A percentile compares a stretch with the other conserved stretches of the same genome.
Evolutionary conservation across 2,329 filamentous ascomycete species (phyloP).

Genomic region (Stemphylium beticola): DNA sequence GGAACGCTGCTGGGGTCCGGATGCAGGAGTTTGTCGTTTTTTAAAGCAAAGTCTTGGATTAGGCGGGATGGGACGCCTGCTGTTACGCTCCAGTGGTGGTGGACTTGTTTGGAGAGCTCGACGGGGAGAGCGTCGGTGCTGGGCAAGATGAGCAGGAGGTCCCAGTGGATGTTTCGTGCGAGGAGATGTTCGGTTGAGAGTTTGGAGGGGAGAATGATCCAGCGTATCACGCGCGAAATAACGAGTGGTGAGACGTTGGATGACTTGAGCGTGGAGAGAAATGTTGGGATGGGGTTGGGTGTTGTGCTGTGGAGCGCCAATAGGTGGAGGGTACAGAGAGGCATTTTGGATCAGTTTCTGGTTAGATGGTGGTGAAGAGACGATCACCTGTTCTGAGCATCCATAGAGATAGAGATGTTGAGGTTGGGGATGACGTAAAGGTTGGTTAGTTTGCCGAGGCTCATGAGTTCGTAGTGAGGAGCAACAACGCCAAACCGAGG

Average conservation of each 20-base stretch:
- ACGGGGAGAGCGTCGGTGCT: slow-evolving; percentile 33
- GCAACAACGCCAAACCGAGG: not conserved
- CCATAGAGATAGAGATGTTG: not conserved
- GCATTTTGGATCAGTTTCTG: slow-evolving; percentile 48
- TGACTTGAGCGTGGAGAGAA: slow-evolving; percentile 49
- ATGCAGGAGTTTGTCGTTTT: slow-evolving; percentile 50
- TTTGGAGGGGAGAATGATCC: slow-evolving; percentile 57
- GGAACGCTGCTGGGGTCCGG: slow-evolving; percentile 46
- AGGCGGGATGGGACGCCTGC: slow-evolving; percentile 55
- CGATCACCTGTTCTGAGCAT: not conserved
- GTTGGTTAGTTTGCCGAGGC: slow-evolving; percentile 26
- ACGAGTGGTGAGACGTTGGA: slow-evolving; percentile 51
- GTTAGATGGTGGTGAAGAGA: not conserved
- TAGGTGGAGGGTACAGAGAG: slow-evolving; percentile 57
- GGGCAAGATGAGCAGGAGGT: slow-evolving; percentile 56
- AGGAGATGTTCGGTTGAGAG: slow-evolving; percentile 53
- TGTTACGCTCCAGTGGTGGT: slow-evolving; percentile 45
- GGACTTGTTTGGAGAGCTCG: slow-evolving; percentile 28
- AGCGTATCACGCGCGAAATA: slow-evolving; percentile 53
- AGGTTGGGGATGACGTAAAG: slow-evolving; percentile 30
- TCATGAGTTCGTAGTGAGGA: slow-evolving; percentile 17
- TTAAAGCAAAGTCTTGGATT: slow-evolving; percentile 44
- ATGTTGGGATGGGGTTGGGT: slow-evolving; percentile 44
- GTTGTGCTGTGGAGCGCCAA: slow-evolving; percentile 50
- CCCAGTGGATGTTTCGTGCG: slow-evolving; percentile 52